Evolutionary conservation across 129 eudicot genomes (phyloP).

Genomic region (Scalesia atractyloides): DNA sequence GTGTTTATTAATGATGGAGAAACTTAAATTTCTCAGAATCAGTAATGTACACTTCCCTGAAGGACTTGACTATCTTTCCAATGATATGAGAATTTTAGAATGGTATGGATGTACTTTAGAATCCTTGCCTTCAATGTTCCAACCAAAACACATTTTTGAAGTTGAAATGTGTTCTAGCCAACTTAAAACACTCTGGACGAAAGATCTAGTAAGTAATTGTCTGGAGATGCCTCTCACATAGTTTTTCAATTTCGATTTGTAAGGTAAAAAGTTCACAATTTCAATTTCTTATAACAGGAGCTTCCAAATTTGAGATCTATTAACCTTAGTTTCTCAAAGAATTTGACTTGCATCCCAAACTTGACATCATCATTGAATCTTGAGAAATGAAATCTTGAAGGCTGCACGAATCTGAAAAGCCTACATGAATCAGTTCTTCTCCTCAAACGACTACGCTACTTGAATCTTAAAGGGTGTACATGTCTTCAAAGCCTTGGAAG

Average conservation of each 20-base stretch:
- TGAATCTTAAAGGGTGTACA: conserved; percentile 26
- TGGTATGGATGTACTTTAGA: conserved; percentile 25
- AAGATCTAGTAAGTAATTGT: conserved; percentile 12
- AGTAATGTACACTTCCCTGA: conserved; percentile 13
- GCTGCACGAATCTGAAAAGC: no score
- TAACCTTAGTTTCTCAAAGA: conserved; percentile 7
- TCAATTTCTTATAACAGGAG: conserved; percentile 9
- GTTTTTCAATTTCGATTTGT: conserved; percentile 3
- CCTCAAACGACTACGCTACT: not conserved
- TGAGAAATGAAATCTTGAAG: no score
- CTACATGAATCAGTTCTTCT: no score
- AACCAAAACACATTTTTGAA: conserved; percentile 24
- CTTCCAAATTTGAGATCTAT: conserved; percentile 26
- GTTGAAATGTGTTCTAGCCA: conserved; percentile 26
- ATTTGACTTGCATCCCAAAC: no score
- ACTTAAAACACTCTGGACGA: conserved; percentile 20
- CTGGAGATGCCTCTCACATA: not conserved
- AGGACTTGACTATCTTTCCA: conserved; percentile 21
- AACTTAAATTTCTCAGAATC: conserved; percentile 17
- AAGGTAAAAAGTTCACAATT: not conserved
- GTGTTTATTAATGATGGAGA: conserved; percentile 19
- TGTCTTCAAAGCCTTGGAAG: conserved; percentile 15
- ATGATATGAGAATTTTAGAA: conserved; percentile 22
- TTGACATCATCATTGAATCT: no score
- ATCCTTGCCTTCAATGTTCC: conserved; percentile 17